phyloP scores from a whole-genome alignment of 2,329 filamentous ascomycete genomes.

The Capronia americana region DNA sequence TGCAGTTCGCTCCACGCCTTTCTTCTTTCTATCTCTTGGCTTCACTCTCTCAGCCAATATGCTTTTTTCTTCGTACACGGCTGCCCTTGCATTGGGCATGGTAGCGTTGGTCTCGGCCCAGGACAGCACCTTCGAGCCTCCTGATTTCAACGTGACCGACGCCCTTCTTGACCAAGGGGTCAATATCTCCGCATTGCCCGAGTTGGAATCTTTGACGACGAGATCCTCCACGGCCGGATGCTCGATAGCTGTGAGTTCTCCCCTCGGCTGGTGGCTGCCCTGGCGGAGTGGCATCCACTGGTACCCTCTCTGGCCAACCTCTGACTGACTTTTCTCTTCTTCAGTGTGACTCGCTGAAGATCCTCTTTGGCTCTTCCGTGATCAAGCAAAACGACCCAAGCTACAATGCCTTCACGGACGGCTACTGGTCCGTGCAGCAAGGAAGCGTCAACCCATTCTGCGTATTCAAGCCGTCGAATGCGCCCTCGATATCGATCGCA shows the following conservation, averaged over 20 bases:
- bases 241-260: conserved; percentile 23
- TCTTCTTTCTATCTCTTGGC: background rate
- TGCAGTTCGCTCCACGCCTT: conserved; percentile 3
- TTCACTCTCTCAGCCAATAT: conserved; percentile 17
- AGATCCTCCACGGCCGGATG: conserved; percentile 24
- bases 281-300: background rate
- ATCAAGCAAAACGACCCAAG: conserved; percentile 22
- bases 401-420: conserved; percentile 37
- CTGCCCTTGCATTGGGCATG: conserved; percentile 16
- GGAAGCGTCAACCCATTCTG: conserved; percentile 45
- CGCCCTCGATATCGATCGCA: conserved; percentile 44
- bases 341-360: conserved; percentile 27
- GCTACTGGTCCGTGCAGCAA: conserved; percentile 50
- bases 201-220: conserved; percentile 9
- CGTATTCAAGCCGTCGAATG: conserved; percentile 43
- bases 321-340: background rate
- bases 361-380: conserved; percentile 30
- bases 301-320: background rate
- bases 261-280: background rate
- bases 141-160: conserved; percentile 31
- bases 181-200: conserved; percentile 23
- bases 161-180: conserved; percentile 29
- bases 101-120: conserved; percentile 9
- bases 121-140: conserved; percentile 22
- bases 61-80: conserved; percentile 17